Conservation (phyloP, 345 rosid species). For the Linum lewisii region DNA sequence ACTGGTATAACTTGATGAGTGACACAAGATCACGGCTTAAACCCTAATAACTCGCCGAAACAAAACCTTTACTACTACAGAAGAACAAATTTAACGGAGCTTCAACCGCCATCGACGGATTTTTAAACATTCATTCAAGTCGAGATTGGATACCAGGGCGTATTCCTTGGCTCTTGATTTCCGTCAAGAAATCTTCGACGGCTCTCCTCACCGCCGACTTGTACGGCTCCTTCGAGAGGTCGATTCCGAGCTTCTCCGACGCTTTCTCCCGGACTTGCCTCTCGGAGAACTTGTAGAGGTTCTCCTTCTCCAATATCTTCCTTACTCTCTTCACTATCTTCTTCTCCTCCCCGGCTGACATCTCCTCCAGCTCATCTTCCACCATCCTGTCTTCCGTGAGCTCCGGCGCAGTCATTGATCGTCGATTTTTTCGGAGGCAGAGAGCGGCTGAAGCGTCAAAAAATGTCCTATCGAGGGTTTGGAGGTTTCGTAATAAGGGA, state of each 20-base stretch:
- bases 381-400: not conserved
- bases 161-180: not conserved
- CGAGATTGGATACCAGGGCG: not conserved
- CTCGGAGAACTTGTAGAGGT: conserved; percentile 31
- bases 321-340: conserved; percentile 25
- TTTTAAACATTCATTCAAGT: not conserved
- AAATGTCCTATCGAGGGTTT: not conserved
- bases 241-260: conserved; percentile 21
- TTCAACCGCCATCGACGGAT: not conserved
- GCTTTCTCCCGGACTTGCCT: conserved; percentile 28
- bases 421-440: not conserved
- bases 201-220: conserved; percentile 22
- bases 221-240: conserved; percentile 24
- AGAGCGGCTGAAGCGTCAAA: not conserved
- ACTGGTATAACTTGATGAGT: too few relatives aligned
- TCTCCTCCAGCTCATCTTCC: not conserved
- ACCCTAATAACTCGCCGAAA: too few relatives aligned
- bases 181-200: conserved; percentile 24
- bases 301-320: conserved; percentile 24
- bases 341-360: conserved; percentile 8
- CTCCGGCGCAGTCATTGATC: not conserved
- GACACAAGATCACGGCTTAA: too few relatives aligned
- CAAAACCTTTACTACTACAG: too few relatives aligned
- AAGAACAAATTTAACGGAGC: too few relatives aligned
- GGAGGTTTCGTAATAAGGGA: not conserved